Conservation (phyloP, 2,329 filamentous ascomycete species). For the Pseudocercospora macadamiae region DNA sequence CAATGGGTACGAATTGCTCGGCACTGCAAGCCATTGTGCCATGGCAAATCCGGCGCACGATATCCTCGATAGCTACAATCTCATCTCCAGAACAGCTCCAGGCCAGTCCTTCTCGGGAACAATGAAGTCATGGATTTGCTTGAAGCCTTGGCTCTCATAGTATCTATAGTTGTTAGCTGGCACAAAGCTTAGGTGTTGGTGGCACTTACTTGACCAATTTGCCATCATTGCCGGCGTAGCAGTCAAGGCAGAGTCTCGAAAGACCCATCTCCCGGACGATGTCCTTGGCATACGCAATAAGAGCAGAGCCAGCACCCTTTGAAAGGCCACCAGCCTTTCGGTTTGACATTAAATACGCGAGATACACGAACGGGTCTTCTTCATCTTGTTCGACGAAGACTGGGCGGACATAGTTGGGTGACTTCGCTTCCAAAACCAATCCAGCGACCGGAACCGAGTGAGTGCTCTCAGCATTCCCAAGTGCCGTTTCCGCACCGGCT, state of each 20-base stretch:
- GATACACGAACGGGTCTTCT: conserved; percentile 20
- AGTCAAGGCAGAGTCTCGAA: conserved; percentile 23
- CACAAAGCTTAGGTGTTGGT: neutral
- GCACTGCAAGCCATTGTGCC: too few relatives aligned
- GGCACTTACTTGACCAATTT: conserved; percentile 22
- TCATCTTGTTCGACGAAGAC: conserved; percentile 62
- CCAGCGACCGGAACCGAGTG: conserved; percentile 16
- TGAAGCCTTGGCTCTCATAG: conserved; percentile 27
- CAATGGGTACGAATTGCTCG: too few relatives aligned
- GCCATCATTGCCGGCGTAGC: conserved; percentile 22
- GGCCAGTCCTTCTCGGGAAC: conserved; percentile 18
- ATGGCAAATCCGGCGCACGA: too few relatives aligned
- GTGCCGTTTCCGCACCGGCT: conserved; percentile 13
- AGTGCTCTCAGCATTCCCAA: conserved; percentile 1
- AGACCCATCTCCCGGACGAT: conserved; percentile 6
- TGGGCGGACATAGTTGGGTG: conserved; percentile 44
- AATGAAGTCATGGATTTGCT: conserved; percentile 16
- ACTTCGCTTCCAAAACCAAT: conserved; percentile 17
- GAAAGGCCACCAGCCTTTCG: conserved; percentile 10
- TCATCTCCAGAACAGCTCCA: conserved; percentile 24
- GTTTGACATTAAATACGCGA: conserved; percentile 25
- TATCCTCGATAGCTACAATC: conserved; percentile 12
- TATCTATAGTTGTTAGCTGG: conserved; percentile 10
- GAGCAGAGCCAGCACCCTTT: conserved; percentile 18
- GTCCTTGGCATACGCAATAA: conserved; percentile 22